phyloP scores from a whole-genome alignment of 345 rosid species.

The Theobroma cacao region DNA sequence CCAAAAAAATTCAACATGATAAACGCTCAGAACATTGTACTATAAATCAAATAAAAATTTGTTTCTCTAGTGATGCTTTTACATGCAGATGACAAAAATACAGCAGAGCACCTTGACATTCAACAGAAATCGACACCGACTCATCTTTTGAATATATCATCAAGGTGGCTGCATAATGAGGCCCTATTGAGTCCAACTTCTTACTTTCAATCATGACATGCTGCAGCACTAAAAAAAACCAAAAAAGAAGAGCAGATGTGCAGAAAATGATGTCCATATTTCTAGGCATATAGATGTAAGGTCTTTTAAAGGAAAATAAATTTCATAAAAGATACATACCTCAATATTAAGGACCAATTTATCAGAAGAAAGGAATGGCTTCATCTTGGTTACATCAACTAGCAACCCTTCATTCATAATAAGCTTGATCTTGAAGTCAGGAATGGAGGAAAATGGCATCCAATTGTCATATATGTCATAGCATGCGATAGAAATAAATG shows the following conservation, averaged over 20 bases:
- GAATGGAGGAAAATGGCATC: slow-evolving; percentile 37
- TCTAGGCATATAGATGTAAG: background rate
- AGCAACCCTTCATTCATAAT: slow-evolving; percentile 4
- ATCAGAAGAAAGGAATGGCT: slow-evolving; percentile 31
- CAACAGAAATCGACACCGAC: slow-evolving; percentile 30
- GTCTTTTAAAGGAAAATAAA: slow-evolving; percentile 1
- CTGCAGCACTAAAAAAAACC: slow-evolving; percentile 27
- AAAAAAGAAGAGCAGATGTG: background rate
- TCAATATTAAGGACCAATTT: slow-evolving; percentile 32
- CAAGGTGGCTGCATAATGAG: slow-evolving; percentile 43
- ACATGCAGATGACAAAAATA: background rate
- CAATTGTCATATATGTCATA: slow-evolving; percentile 46
- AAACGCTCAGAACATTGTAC: background rate
- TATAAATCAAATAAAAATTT: background rate
- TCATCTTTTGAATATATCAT: slow-evolving; percentile 32
- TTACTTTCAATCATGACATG: slow-evolving; percentile 35
- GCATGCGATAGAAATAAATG: slow-evolving; percentile 38
- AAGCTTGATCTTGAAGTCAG: slow-evolving; percentile 37
- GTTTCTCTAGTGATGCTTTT: background rate
- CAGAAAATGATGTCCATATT: background rate
- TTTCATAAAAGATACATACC: too few relatives aligned
- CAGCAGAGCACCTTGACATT: slow-evolving; percentile 48
- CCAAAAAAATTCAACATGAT: too few relatives aligned
- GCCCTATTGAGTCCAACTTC: slow-evolving; percentile 41
- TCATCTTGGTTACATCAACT: slow-evolving; percentile 22